These are phyloP conservation scores for Mixia osmundae DNA, from an alignment of 1,284 basidiomycete genomes.

Conservation along the genomic window DNA sequence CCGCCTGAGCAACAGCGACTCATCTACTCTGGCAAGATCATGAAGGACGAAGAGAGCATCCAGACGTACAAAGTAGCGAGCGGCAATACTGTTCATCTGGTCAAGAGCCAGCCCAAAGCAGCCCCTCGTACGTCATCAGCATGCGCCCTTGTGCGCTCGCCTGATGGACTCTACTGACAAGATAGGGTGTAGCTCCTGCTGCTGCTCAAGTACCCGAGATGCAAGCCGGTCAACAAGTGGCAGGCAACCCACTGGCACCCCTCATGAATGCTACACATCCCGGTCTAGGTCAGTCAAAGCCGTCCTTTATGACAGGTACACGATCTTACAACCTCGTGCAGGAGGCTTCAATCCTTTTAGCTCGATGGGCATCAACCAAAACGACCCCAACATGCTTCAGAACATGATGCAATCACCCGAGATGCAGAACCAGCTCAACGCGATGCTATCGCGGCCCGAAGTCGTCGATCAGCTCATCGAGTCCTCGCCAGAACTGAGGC, in stretches of 20 bases:
- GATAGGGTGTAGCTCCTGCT: conserved; percentile 24
- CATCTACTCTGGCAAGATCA: conserved; percentile 18
- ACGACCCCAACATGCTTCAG: conserved; percentile 69
- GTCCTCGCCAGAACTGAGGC: conserved; percentile 49
- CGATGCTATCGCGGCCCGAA: conserved; percentile 50
- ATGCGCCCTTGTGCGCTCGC: too few species aligned
- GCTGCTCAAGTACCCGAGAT: conserved; percentile 25
- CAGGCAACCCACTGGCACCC: conserved; percentile 21
- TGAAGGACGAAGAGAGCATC: conserved; percentile 10
- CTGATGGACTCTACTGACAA: too few species aligned
- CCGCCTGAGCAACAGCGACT: conserved; percentile 13
- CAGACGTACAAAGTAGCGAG: neutral
- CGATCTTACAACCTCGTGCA: neutral
- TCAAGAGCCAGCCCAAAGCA: neutral
- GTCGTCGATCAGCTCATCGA: conserved; percentile 61
- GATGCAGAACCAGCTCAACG: conserved; percentile 49
- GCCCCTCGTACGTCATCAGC: too few species aligned
- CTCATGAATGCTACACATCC: conserved; percentile 23
- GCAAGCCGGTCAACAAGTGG: conserved; percentile 20
- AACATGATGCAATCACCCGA: conserved; percentile 59
- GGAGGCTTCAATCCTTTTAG: conserved; percentile 70
- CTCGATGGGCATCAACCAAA: conserved; percentile 53
- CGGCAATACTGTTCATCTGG: neutral
- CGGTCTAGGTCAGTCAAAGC: conserved; percentile 29
- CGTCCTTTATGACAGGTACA: neutral